Conservation (phyloP, 495 filamentous ascomycete genomes). For the Podospora tetraspora region DNA sequence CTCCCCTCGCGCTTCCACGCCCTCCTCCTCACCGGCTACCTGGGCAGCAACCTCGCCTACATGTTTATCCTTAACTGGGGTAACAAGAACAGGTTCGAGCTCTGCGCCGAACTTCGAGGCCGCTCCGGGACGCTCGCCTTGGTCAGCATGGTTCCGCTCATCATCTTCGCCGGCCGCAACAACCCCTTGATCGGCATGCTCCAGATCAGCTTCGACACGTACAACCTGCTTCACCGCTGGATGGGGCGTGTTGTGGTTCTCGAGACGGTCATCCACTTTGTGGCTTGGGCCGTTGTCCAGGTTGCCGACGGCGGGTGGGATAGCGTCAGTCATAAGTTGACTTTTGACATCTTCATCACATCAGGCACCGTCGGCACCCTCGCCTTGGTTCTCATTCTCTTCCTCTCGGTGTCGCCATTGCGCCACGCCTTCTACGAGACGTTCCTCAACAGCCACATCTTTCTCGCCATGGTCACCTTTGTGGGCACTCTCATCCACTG, state of each 20-base stretch:
- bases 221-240: slow-evolving; percentile 93
- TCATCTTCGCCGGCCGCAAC: slow-evolving; percentile 86
- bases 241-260: slow-evolving; percentile 80
- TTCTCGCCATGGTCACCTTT: slow-evolving; percentile 57
- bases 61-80: slow-evolving; percentile 58
- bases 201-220: slow-evolving; percentile 91
- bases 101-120: slow-evolving; percentile 63
- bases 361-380: slow-evolving; percentile 48
- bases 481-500: slow-evolving; percentile 68
- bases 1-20: slow-evolving; percentile 80
- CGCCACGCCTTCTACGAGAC: slow-evolving; percentile 95
- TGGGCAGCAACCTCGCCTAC: slow-evolving; percentile 60
- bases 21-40: slow-evolving; percentile 60
- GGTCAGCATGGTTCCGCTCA: slow-evolving; percentile 86
- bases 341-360: slow-evolving; percentile 51
- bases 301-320: slow-evolving; percentile 61
- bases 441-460: slow-evolving; percentile 79
- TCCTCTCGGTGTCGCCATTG: slow-evolving; percentile 65
- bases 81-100: slow-evolving; percentile 43
- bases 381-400: slow-evolving; percentile 52
- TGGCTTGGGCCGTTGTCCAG: slow-evolving; percentile 68
- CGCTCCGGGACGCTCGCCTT: slow-evolving; percentile 76
- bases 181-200: slow-evolving; percentile 82
- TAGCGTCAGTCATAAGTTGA: slow-evolving; percentile 45
- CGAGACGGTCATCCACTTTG: slow-evolving; percentile 69